Base-by-base conservation (phyloP, 2,329 filamentous ascomycete species). In the Venturia aucupariae region DNA sequence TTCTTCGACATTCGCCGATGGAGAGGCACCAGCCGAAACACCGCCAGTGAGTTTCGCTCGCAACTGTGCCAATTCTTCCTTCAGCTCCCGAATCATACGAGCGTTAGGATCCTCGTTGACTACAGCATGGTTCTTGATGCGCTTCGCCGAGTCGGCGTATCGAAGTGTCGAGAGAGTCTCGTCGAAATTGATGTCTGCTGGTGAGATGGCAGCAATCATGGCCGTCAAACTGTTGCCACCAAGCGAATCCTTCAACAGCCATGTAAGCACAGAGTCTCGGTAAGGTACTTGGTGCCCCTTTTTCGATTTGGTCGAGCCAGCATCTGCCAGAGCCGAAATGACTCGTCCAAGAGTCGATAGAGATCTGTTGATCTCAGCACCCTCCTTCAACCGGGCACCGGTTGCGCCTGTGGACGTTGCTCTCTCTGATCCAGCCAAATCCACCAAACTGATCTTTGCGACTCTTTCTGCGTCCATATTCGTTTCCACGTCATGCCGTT, bases 51-150 rank as follows among this genome's bases (percentile, higher is more conserved):
- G 83, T 73, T 99, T 97, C 70, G 90, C 88, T 70, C 94, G 85
- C 65, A 99, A 80, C 67, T 96, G 82, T 1, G 90, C 85, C 65
- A 99, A 77, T 72, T 99, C 94, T 75, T 99, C 94, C 74, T 99
- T 99, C 67, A 99, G 81, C 74, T 99, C 94, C 75, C 94, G 85
- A 68, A 99, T 97, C 94, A 99, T 99, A 70, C 94, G 89, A 66
- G 94, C 94, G 73, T 99, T 99, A 59, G 94, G 93, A 77, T 99
- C 94, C 75, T 99, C 94, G 79, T 99, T 99, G 75, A 99, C 90
- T 61, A 99, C 94, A 65, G 94, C 94, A 75, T 99, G 94, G 79
- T 99, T 99, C 90, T 97, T 97, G 83, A 99, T 99, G 71, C 94
- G 87, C 79, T 99, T 99, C 32, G 94, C 94, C 8, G 92, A 97